phyloP scores from a whole-genome alignment of 2,329 filamentous ascomycete genomes.

The Monosporascus sp. region DNA sequence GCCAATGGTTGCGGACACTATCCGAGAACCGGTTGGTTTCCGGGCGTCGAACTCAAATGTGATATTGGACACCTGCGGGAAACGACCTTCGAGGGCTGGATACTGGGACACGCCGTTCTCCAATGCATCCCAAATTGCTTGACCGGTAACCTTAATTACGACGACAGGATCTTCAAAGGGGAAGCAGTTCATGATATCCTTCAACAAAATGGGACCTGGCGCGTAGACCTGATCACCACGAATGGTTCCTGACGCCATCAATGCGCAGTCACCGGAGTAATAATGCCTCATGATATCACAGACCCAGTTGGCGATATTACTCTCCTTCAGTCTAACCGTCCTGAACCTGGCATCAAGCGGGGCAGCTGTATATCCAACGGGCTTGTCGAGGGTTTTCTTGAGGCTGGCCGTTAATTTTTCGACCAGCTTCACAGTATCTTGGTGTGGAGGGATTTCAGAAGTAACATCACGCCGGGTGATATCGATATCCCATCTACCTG shows the following conservation, averaged over 20 bases:
- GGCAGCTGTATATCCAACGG: slow-evolving; percentile 74
- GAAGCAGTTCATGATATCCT: slow-evolving; percentile 83
- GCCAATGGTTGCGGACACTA: slow-evolving; percentile 57
- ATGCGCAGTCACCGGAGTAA: slow-evolving; percentile 71
- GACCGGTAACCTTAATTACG: slow-evolving; percentile 64
- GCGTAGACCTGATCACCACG: slow-evolving; percentile 85
- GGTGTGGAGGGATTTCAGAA: slow-evolving; percentile 60
- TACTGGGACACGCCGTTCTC: slow-evolving; percentile 80
- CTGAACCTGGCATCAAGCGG: slow-evolving; percentile 83
- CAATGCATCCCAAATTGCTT: slow-evolving; percentile 69
- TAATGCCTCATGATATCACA: slow-evolving; percentile 86
- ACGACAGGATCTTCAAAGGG: slow-evolving; percentile 90
- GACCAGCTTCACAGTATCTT: slow-evolving; percentile 55
- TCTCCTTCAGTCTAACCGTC: slow-evolving; percentile 71
- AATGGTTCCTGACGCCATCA: slow-evolving; percentile 83
- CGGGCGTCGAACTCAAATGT: slow-evolving; percentile 65
- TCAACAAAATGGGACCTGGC: slow-evolving; percentile 69
- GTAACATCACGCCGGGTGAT: slow-evolving; percentile 72
- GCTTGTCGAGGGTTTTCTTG: slow-evolving; percentile 71
- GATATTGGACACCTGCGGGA: slow-evolving; percentile 84
- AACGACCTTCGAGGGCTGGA: slow-evolving; percentile 77
- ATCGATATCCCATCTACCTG: slow-evolving; percentile 66
- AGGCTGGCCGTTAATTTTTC: slow-evolving; percentile 66
- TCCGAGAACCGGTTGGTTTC: slow-evolving; percentile 53
- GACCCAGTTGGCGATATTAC: slow-evolving; percentile 85